Evolutionary conservation across 2,329 filamentous ascomycete species (phyloP).

Genomic region (Huntiella omanensis): DNA sequence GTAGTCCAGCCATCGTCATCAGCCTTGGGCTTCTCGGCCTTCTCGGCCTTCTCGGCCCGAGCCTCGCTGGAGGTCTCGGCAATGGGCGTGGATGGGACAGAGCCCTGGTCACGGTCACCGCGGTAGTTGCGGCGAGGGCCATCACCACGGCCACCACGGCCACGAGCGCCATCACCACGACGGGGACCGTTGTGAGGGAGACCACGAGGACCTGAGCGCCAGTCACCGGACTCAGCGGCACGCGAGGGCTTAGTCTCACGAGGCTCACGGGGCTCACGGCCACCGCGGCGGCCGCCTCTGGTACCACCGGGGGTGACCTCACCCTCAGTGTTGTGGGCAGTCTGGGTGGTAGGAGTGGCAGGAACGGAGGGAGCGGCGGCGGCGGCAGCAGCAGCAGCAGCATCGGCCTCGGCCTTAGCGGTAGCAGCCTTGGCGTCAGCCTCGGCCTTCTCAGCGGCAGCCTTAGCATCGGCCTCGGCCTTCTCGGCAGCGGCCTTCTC

Average conservation of each 20-base stretch:
- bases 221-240: conserved; percentile 39
- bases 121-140: conserved; percentile 14
- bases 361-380: conserved; percentile 16
- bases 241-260: conserved; percentile 30
- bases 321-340: conserved; percentile 15
- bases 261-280: conserved; percentile 26
- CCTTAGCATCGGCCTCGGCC: conserved; percentile 7
- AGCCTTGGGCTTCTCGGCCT: conserved; percentile 17
- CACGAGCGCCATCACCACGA: conserved; percentile 16
- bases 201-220: conserved; percentile 30
- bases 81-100: conserved; percentile 14
- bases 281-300: conserved; percentile 14
- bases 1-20: conserved; percentile 49
- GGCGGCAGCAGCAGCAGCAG: conserved; percentile 16
- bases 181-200: conserved; percentile 26
- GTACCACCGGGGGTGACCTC: not conserved
- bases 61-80: conserved; percentile 8
- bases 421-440: conserved; percentile 19
- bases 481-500: conserved; percentile 19
- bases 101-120: conserved; percentile 14
- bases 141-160: conserved; percentile 17
- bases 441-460: conserved; percentile 19
- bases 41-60: conserved; percentile 12
- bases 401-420: conserved; percentile 18
- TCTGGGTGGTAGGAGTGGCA: conserved; percentile 19